Percentiles rank a stretch among this genome's conserved stretches.
These are phyloP conservation scores for Isatis tinctoria DNA, from an alignment of 345 rosid genomes.

Conservation along the genomic window DNA sequence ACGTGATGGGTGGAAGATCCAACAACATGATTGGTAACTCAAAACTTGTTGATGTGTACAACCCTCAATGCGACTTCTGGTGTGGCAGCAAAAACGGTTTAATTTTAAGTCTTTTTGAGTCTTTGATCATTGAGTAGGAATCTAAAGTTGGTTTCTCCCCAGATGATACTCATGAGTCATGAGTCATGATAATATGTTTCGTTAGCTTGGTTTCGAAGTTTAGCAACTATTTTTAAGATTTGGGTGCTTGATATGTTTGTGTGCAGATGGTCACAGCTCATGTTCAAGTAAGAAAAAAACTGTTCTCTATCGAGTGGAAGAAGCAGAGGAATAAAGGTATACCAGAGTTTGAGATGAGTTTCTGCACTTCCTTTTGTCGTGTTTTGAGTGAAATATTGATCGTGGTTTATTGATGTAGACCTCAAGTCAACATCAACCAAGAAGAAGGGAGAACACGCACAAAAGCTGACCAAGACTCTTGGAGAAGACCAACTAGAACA, in stretches of 20 bases:
- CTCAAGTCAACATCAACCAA: no score
- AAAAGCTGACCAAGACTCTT: no score
- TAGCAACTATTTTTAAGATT: no score
- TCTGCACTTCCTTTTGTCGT: no score
- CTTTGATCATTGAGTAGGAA: neutral
- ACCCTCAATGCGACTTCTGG: no score
- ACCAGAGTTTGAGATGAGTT: no score
- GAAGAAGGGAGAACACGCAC: no score
- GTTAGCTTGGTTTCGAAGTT: neutral
- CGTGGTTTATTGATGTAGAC: no score
- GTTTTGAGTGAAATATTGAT: no score
- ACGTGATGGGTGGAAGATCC: constrained; percentile 94
- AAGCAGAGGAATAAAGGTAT: constrained; percentile 49
- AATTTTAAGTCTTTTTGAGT: constrained; percentile 32
- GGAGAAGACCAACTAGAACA: no score
- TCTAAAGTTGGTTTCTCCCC: neutral
- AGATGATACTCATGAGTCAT: neutral
- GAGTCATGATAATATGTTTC: neutral
- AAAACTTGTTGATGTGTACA: constrained; percentile 64
- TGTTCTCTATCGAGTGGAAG: constrained; percentile 91
- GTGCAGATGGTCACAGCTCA: constrained; percentile 85
- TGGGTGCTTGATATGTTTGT: neutral
- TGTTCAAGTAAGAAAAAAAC: constrained; percentile 66
- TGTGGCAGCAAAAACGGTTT: constrained; percentile 90
- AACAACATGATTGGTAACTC: constrained; percentile 89